Evolutionary conservation across 225 moss, liverwort and hornwort genomes (phyloP).

Genomic region (Asterella californica): DNA sequence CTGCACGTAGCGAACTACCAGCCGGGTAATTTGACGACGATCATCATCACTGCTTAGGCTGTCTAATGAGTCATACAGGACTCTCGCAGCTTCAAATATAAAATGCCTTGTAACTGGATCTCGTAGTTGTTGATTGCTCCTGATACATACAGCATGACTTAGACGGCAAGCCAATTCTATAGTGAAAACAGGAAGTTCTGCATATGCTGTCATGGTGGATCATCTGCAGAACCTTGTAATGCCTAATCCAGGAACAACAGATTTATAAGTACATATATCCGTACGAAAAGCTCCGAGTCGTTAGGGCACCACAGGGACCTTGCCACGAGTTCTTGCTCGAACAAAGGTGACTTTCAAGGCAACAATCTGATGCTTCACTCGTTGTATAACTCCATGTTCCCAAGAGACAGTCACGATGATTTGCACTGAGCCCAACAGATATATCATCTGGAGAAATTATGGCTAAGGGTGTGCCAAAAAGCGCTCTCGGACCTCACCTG

Average conservation of each 20-base stretch:
- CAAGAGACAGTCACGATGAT: neutral
- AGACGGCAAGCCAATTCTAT: slow-evolving; percentile 6
- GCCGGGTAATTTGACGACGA: slow-evolving; percentile 89
- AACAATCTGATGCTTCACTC: neutral
- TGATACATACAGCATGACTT: slow-evolving; percentile 27
- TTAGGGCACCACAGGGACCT: neutral
- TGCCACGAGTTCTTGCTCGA: neutral
- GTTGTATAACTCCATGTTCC: neutral
- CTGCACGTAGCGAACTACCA: slow-evolving; percentile 82
- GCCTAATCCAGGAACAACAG: neutral
- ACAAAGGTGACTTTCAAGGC: neutral
- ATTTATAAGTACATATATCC: neutral
- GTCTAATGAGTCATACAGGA: slow-evolving; percentile 93
- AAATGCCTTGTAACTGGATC: slow-evolving; percentile 94
- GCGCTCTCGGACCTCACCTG: slow-evolving; percentile 37
- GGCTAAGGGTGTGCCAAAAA: neutral
- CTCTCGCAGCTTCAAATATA: slow-evolving; percentile 85
- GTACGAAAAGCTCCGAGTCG: neutral
- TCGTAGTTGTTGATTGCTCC: slow-evolving; percentile 65
- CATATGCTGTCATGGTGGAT: neutral
- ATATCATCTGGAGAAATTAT: neutral
- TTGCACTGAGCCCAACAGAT: neutral
- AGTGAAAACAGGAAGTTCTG: neutral
- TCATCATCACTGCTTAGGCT: slow-evolving; percentile 99
- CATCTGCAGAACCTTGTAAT: neutral